Percentiles rank a stretch among this genome's conserved stretches.
phyloP scores from a whole-genome alignment of 352 stramenopile genomes.

The Ochromonadaceae sp. region DNA sequence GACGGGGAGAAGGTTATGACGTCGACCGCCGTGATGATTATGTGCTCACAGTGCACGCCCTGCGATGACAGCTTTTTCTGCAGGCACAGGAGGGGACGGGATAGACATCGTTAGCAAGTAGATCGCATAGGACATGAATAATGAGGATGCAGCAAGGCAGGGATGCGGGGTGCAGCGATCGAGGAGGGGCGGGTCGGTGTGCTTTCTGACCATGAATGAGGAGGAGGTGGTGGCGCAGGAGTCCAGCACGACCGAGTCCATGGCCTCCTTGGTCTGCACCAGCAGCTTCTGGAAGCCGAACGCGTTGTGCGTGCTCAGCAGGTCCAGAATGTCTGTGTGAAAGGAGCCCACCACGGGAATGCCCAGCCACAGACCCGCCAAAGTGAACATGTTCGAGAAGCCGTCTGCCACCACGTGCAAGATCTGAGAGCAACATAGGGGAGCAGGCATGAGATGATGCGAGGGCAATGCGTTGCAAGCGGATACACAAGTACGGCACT shows the following conservation, averaged over 20 bases:
- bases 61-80: slow-evolving; percentile 22
- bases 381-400: slow-evolving; percentile 23
- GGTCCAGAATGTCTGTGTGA: slow-evolving; percentile 29
- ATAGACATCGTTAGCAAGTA: not conserved
- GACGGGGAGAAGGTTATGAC: slow-evolving; percentile 20
- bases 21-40: slow-evolving; percentile 27
- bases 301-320: slow-evolving; percentile 8
- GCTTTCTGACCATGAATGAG: slow-evolving; percentile 24
- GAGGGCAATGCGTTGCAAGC: not conserved
- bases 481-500: too few species aligned
- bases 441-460: slow-evolving; percentile 10
- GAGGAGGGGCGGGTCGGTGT: too few species aligned
- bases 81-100: too few species aligned
- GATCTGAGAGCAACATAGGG: slow-evolving; percentile 19
- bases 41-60: slow-evolving; percentile 21
- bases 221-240: slow-evolving; percentile 28
- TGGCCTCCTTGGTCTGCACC: slow-evolving; percentile 22
- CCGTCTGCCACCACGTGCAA: slow-evolving; percentile 28
- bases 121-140: not conserved
- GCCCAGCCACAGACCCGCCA: slow-evolving; percentile 17
- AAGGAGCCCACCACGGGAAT: slow-evolving; percentile 30
- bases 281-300: slow-evolving; percentile 1
- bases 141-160: too few species aligned
- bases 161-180: too few species aligned
- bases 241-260: slow-evolving; percentile 26